Base-by-base conservation (phyloP, 306 rosid species). In the Phaseolus lunatus region DNA sequence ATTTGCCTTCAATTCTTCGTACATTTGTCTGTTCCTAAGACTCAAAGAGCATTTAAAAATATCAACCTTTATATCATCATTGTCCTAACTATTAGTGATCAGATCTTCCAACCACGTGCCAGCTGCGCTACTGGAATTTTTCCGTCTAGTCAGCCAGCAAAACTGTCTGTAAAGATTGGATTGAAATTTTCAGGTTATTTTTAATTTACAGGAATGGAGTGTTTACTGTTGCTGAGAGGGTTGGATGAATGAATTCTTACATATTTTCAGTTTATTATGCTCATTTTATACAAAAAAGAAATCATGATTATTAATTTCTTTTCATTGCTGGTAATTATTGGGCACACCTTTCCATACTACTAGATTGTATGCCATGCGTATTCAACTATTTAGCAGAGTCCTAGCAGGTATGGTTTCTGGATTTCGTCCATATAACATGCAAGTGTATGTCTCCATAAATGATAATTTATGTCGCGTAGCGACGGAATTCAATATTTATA, bases 1-100 rank as follows among this genome's bases (percentile, higher is more conserved):
- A 82, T 84, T 76, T 81, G 82, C 78, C 75, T 74, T 70, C 77
- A 78, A 52, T 81, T 81, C 72, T 69, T 61, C 48, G 83, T 81
- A 78, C 88, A 47, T 62, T 39, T 68, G 80, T 80, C 75, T 78
- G 74, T 41, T 77, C 29, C 67, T 27, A 48, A 41, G 76, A 57
- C 81, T 83, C 33, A 15, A 57, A 76, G 33, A 72, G 78, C 80
- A 73, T 85, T 86, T 76, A 48, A 68, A 75, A 67, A 67, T 49
- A 85, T 78, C 76, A 74, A 63, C 80, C 78, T 49, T 72, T 75
- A 58, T 80, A 57, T 76, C 68, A 73, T 85, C 83, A 80, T 69
- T 78, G 79, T 77, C 82, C 78, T 47, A 77, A 72, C 57, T 77
- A 58, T 37, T 47, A 49, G 80, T 81, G 78, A 82, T 65, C 22